These are phyloP conservation scores for Cryptosporidium ryanae DNA, from an alignment of 169 alveolate genomes.

Conservation along the genomic window DNA sequence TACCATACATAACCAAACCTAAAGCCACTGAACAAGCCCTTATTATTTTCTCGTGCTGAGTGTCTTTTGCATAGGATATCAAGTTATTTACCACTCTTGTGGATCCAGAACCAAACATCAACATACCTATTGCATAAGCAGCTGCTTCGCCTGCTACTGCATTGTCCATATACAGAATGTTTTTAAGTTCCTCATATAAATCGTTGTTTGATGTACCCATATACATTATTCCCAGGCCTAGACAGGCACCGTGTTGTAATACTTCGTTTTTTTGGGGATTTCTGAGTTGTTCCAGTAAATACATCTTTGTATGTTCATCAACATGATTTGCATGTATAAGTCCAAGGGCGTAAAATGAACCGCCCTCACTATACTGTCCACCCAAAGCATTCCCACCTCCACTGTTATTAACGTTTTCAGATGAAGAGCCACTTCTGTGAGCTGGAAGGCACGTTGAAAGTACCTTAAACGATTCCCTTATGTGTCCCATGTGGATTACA, in stretches of 20 bases:
- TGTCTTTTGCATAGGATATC: slow-evolving; percentile 93
- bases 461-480: slow-evolving; percentile 74
- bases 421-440: neutral
- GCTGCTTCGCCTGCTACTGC: slow-evolving; percentile 99
- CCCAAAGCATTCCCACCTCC: slow-evolving; percentile 73
- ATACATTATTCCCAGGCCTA: slow-evolving; percentile 95
- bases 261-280: slow-evolving; percentile 85
- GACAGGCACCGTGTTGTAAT: slow-evolving; percentile 96
- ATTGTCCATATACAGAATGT: slow-evolving; percentile 90
- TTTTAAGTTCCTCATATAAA: slow-evolving; percentile 90
- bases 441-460: slow-evolving; percentile 77
- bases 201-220: slow-evolving; percentile 86
- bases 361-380: slow-evolving; percentile 94
- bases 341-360: slow-evolving; percentile 97
- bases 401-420: slow-evolving; percentile 48
- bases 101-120: slow-evolving; percentile 91
- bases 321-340: slow-evolving; percentile 91
- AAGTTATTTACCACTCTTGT: slow-evolving; percentile 90
- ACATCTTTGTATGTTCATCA: slow-evolving; percentile 83
- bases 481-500: slow-evolving; percentile 91
- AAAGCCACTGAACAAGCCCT: slow-evolving; percentile 95
- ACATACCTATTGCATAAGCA: slow-evolving; percentile 94
- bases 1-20: slow-evolving; percentile 92
- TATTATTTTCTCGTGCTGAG: slow-evolving; percentile 97
- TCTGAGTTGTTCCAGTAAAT: slow-evolving; percentile 85